Evolutionary conservation across 306 rosid species (phyloP).

Genomic region (Cicer judaicum): DNA sequence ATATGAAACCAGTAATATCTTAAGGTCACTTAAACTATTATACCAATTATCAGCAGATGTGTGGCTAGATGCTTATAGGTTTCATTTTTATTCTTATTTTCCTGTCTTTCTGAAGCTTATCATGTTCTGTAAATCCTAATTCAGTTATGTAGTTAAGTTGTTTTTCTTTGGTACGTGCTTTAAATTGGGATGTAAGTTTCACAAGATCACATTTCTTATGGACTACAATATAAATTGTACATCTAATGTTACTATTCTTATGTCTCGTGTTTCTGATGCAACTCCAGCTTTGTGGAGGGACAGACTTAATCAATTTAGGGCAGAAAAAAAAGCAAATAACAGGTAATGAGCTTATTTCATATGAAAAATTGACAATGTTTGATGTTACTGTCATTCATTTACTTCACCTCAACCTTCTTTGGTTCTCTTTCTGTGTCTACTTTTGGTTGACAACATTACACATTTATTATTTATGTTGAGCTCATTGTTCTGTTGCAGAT

Average conservation of each 20-base stretch:
- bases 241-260: constrained; percentile 17
- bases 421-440: constrained; percentile 1
- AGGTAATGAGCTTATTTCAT: constrained; percentile 44
- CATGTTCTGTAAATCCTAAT: constrained; percentile 25
- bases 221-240: constrained; percentile 15
- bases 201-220: constrained; percentile 25
- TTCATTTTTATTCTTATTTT: constrained; percentile 21
- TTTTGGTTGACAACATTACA: constrained; percentile 9
- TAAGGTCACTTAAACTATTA: not conserved
- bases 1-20: not conserved
- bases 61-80: not conserved
- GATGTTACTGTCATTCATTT: not conserved
- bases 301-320: constrained; percentile 56
- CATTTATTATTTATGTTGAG: constrained; percentile 7
- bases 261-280: constrained; percentile 37
- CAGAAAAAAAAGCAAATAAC: constrained; percentile 53
- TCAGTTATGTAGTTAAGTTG: constrained; percentile 1
- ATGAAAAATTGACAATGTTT: constrained; percentile 13
- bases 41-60: not conserved
- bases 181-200: constrained; percentile 5
- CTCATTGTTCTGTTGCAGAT: constrained; percentile 41
- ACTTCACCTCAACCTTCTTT: constrained; percentile 4
- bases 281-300: constrained; percentile 61
- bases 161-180: constrained; percentile 18
- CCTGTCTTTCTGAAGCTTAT: not conserved